Base-by-base conservation (phyloP, 352 stramenopile species). In the Elongisporangium undulatum region DNA sequence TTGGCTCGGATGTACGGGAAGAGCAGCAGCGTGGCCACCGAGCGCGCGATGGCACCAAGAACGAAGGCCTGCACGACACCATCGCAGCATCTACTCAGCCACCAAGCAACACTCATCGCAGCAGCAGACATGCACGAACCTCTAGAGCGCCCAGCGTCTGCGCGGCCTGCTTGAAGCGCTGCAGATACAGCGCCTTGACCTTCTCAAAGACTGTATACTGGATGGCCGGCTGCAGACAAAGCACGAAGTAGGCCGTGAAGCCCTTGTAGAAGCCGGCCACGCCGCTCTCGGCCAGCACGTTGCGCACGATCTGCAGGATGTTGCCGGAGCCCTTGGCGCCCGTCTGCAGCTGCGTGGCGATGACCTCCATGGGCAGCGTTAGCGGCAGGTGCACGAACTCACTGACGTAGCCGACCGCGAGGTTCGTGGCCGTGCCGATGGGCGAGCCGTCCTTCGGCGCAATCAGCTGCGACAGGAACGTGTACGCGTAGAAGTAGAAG, bases 1-100 rank as follows among this genome's bases (percentile, higher is more conserved):
- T 98, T 98, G 38, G 94, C 96, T 49, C 96, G 86, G 29, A 98
- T 96, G 77, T 98, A 99, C 4, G 96, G 96, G 79, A 98, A 99
- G 23, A 98, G 78, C n/a, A 97, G 55, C 49, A 99, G 77, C n/a
- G 95, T 99, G 23, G 96, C 92, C 10, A 99, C 77, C 13, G 92
- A 95, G 1, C 96, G 82, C 23, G 95, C 95, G 34, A 98, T 68
- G 49, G 97, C 97, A 9, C 96, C 96, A 15, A 99, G 74, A 24
- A 98, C 64, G 61, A 99, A 98, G 3, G 95, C 95, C 88, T 99
- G 72, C 9, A 92, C 17, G 23, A 53, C n/a, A 63, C 3, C 12
- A 62, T 3, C 22, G 4, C 22, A 29, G 29, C 20, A 23, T 52
- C 48, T 24, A 12, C 10, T 49, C 16, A 51, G 50, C 20, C 9